A percentile compares a stretch with the other conserved stretches of the same genome.
These are phyloP conservation scores for Penicillium sp. DNA, from an alignment of 2,329 filamentous ascomycete species.

Conservation along the genomic window DNA sequence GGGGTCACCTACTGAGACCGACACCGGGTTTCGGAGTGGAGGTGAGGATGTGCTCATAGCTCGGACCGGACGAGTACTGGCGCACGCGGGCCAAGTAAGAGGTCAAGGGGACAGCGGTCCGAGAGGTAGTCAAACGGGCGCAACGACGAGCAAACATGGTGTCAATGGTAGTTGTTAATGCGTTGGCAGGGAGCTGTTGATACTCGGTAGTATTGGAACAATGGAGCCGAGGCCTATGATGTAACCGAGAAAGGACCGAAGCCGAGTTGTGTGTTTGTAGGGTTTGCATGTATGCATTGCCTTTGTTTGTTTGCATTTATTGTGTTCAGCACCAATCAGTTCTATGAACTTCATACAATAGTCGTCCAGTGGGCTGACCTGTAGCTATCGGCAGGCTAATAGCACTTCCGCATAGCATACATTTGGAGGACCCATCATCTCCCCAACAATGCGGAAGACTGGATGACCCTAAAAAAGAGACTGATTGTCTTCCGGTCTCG, in stretches of 20 bases:
- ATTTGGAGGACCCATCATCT: too few relatives aligned
- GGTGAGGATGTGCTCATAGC: conserved; percentile 77
- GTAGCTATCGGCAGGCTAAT: too few relatives aligned
- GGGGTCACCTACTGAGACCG: conserved; percentile 63
- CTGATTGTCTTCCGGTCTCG: too few relatives aligned
- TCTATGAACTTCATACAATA: too few relatives aligned
- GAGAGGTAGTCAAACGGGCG: conserved; percentile 58
- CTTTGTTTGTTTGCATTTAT: too few relatives aligned
- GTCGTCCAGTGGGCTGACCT: too few relatives aligned
- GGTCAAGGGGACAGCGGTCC: conserved; percentile 40
- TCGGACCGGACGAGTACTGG: conserved; percentile 42
- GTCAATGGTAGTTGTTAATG: background rate
- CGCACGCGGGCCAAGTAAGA: conserved; percentile 35
- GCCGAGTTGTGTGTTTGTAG: background rate
- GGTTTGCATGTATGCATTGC: too few relatives aligned
- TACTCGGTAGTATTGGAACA: background rate
- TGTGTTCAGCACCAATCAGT: too few relatives aligned
- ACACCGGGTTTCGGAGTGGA: conserved; percentile 84
- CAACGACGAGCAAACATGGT: conserved; percentile 46
- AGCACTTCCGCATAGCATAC: too few relatives aligned
- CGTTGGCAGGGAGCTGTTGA: background rate
- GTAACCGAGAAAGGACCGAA: conserved; percentile 23
- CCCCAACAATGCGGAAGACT: too few relatives aligned
- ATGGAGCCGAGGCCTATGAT: conserved; percentile 11
- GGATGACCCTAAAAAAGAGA: too few relatives aligned